Evolutionary conservation across 192 early-diverging fungal genomes (phyloP).

Genomic region (Tieghemiomyces parasiticus): DNA sequence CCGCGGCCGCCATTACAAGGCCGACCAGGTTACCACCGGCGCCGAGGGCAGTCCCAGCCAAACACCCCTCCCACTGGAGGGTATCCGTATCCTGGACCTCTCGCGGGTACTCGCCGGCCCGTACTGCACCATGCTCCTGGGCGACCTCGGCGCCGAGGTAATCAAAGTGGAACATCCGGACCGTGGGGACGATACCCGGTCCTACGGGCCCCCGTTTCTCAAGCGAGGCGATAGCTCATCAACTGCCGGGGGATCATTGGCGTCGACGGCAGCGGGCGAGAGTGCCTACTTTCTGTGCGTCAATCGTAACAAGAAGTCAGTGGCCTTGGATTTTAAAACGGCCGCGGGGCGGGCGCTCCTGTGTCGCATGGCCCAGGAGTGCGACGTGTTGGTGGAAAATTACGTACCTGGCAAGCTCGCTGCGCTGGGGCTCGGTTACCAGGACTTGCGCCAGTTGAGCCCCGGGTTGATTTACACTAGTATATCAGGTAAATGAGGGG

Average conservation of each 20-base stretch:
- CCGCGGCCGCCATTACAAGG: too few relatives aligned
- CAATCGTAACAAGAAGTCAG: slow-evolving; percentile 86
- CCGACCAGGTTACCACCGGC: too few relatives aligned
- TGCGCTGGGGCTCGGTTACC: slow-evolving; percentile 57
- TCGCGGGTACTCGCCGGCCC: slow-evolving; percentile 64
- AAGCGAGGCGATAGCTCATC: slow-evolving; percentile 20
- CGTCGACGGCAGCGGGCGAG: slow-evolving; percentile 32
- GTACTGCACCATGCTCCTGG: slow-evolving; percentile 64
- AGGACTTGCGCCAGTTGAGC: slow-evolving; percentile 47
- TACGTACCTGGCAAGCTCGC: slow-evolving; percentile 80
- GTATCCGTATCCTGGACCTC: slow-evolving; percentile 53
- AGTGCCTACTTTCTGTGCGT: slow-evolving; percentile 82
- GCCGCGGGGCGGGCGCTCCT: slow-evolving; percentile 46
- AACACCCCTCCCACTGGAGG: slow-evolving; percentile 46
- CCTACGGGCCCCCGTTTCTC: slow-evolving; percentile 61
- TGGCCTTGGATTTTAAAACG: slow-evolving; percentile 73
- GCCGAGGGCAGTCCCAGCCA: too few relatives aligned
- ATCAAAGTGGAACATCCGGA: slow-evolving; percentile 81
- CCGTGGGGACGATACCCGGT: slow-evolving; percentile 76
- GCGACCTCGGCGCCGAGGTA: slow-evolving; percentile 73
- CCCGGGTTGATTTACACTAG: slow-evolving; percentile 77
- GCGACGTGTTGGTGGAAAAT: slow-evolving; percentile 85
- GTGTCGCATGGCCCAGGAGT: slow-evolving; percentile 39
- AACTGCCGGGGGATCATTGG: slow-evolving; percentile 26
- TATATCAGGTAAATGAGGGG: slow-evolving; percentile 35